A percentile compares a stretch with the other conserved stretches of the same genome.
phyloP scores from a whole-genome alignment of 2,329 filamentous ascomycete species.

The Cercospora canescens region DNA sequence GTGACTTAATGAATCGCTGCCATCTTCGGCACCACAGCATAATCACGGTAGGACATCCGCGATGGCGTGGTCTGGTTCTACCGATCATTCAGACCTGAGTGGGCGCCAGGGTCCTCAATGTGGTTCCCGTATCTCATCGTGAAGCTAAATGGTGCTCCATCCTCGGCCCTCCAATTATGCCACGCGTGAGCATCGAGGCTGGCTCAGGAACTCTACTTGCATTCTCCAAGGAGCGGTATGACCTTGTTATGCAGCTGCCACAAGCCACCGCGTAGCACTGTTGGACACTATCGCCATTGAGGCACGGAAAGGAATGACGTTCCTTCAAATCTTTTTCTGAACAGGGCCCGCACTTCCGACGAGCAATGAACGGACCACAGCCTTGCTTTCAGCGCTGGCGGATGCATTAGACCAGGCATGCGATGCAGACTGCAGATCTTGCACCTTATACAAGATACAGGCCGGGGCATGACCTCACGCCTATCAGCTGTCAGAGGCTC shows the following conservation, averaged over 20 bases:
- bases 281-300: background rate
- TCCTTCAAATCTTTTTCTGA: background rate
- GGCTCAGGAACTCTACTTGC: background rate
- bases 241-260: background rate
- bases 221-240: background rate
- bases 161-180: constrained; percentile 3
- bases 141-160: constrained; percentile 5
- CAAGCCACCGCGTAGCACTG: constrained; percentile 5
- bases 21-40: constrained; percentile 1
- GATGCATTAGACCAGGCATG: background rate
- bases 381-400: background rate
- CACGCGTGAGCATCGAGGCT: background rate
- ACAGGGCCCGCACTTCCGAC: background rate
- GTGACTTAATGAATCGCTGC: background rate
- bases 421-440: constrained; percentile 1
- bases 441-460: background rate
- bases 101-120: background rate
- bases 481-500: background rate
- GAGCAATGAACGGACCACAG: background rate
- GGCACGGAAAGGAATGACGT: background rate
- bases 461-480: background rate
- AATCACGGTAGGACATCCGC: background rate
- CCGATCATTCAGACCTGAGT: background rate
- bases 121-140: background rate
- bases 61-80: background rate